Base-by-base conservation (phyloP, 371 early-diverging fungal species). In the Zopfochytrium polystomum region DNA sequence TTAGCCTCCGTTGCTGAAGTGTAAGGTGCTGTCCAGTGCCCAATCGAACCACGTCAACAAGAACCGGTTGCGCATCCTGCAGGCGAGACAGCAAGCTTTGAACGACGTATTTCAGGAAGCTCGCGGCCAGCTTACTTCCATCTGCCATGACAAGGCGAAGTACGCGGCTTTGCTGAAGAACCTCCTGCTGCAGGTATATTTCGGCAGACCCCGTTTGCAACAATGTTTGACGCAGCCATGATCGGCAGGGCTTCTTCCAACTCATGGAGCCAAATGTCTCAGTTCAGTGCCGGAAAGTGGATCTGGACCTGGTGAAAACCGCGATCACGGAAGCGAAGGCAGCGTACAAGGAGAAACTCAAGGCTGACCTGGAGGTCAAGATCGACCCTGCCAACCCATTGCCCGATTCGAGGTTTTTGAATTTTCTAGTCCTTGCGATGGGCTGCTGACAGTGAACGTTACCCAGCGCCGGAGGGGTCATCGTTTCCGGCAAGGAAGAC, bases 31-130 rank as follows among this genome's bases (percentile, higher is more conserved):
- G 43, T n/a, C 20, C 58, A 96, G 95, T 72, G 87, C 92, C 29
- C 90, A 92, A 68, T 95, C 96, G 38, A 96, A 91, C 72, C 86
- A 88, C 61, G 85, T 90, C 74, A 98, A 98, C 87, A 96, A 95
- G 81, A 83, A 91, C 46, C 89, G 96, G 63, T 82, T 98, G 52
- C 78, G 84, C 54, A 82, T 95, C 25, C 85, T 98, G 55, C 88
- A 90, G 72, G 85, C 87, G 42, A 90, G 96, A 57, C 92, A 98
- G 68, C 80, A 87, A 61, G 76, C 90, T 59, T 76, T 98, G 48
- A 87, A 92, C 55, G 80, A 87, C 9, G 79, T 92, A 32, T 89
- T 91, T 60, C 77, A 76, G 25, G 87, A 85, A 22, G 76, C 90
- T 31, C 67, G 79, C 51, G 48, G 45, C 18, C 66, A 77, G 57